These are phyloP conservation scores for Phytophthora meadii DNA, from an alignment of 352 stramenopile species.

Conservation along the genomic window DNA sequence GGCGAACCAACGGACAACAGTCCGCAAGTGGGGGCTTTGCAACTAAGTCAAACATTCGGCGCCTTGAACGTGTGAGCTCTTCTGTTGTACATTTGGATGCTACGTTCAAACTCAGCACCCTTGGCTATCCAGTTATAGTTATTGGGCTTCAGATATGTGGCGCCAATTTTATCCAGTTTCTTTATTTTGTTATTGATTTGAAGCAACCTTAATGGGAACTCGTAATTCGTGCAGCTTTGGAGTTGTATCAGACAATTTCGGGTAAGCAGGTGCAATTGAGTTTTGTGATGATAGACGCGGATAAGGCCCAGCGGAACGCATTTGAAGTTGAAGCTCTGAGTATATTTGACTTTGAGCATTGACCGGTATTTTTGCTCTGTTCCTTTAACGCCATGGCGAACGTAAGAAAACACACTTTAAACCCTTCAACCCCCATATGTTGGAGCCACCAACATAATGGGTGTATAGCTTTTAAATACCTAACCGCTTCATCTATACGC, in stretches of 20 bases:
- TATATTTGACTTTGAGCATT: not conserved
- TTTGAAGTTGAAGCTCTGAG: not conserved
- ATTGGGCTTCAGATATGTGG: conserved; percentile 2
- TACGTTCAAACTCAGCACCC: conserved; percentile 4
- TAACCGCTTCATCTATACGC: no score
- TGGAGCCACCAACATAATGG: no score
- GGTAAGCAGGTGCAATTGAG: not conserved
- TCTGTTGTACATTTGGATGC: not conserved
- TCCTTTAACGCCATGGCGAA: not conserved
- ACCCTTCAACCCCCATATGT: no score
- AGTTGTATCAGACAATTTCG: no score
- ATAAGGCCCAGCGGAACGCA: not conserved
- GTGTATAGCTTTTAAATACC: no score
- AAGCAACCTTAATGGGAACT: not conserved
- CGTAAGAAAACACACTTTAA: not conserved
- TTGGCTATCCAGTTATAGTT: not conserved
- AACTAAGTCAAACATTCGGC: conserved; percentile 1
- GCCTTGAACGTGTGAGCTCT: not conserved
- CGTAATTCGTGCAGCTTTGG: not conserved
- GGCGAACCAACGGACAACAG: no score
- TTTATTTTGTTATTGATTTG: not conserved
- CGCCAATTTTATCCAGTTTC: not conserved
- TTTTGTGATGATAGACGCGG: not conserved
- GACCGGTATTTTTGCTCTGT: not conserved
- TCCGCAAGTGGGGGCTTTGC: not conserved